Conservation (phyloP, 164 flowering plant species). For the Cinnamomum chago region DNA sequence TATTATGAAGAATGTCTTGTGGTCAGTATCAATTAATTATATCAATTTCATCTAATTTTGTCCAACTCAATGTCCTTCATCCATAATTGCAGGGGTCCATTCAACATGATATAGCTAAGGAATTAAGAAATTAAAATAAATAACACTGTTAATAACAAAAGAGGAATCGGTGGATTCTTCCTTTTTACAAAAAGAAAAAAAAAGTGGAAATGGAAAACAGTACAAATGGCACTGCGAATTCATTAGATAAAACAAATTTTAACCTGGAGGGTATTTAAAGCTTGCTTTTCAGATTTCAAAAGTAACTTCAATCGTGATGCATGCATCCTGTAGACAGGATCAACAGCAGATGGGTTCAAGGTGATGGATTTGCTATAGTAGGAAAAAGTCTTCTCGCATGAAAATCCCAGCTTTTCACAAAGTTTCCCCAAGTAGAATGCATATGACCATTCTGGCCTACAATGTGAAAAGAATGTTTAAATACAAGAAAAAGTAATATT, state of each 20-base stretch:
- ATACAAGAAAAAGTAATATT: neutral
- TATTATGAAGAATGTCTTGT: too few relatives aligned
- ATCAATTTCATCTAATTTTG: too few relatives aligned
- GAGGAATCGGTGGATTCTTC: too few relatives aligned
- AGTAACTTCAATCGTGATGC: conserved; percentile 94
- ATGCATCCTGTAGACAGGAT: conserved; percentile 94
- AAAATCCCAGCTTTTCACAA: conserved; percentile 73
- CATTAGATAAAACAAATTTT: neutral
- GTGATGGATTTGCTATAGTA: conserved; percentile 73
- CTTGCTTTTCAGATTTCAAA: conserved; percentile 48
- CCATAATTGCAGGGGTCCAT: too few relatives aligned
- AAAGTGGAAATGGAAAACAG: neutral
- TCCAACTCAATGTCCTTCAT: too few relatives aligned
- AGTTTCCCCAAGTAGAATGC: conserved; percentile 94
- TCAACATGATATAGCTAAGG: too few relatives aligned
- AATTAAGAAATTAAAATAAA: too few relatives aligned
- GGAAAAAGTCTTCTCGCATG: conserved; percentile 59
- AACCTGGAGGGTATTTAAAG: conserved; percentile 66
- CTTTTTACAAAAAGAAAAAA: too few relatives aligned
- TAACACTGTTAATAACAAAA: too few relatives aligned
- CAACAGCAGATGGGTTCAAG: conserved; percentile 91
- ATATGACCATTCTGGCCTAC: conserved; percentile 92
- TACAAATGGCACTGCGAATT: neutral
- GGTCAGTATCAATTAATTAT: too few relatives aligned
- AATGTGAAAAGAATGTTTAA: conserved; percentile 7